A percentile compares a stretch with the other conserved stretches of the same genome.
Conservation (phyloP, 305 asterid species). For the Plantago lanceolata region DNA sequence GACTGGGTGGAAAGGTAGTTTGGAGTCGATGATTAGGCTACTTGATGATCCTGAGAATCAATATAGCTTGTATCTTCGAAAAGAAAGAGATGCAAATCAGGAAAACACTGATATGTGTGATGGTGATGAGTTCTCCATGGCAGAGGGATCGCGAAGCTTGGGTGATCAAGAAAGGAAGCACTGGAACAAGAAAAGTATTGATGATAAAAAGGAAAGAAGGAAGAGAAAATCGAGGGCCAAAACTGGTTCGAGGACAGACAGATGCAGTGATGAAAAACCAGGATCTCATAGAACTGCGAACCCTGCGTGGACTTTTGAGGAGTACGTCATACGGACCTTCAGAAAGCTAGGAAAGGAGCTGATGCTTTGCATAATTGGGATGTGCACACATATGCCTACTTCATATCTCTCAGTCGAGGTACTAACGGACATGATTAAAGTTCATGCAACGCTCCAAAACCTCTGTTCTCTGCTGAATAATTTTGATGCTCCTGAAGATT, state of each 20-base stretch:
- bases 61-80: slow-evolving; percentile 28
- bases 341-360: background rate
- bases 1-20: slow-evolving; percentile 11
- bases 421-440: slow-evolving; percentile 27
- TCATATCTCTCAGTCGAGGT: slow-evolving; percentile 23
- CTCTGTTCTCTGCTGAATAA: background rate
- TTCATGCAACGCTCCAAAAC: slow-evolving; percentile 24
- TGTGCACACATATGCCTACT: background rate
- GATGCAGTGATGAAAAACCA: slow-evolving; percentile 3
- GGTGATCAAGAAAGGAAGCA: background rate
- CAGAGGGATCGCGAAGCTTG: background rate
- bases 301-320: slow-evolving; percentile 30
- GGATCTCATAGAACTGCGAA: background rate
- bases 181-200: background rate
- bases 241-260: slow-evolving; percentile 7
- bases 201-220: slow-evolving; percentile 27
- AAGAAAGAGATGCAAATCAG: slow-evolving; percentile 1
- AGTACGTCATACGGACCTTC: slow-evolving; percentile 35
- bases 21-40: slow-evolving; percentile 32
- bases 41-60: slow-evolving; percentile 40
- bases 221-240: slow-evolving; percentile 19
- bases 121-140: background rate
- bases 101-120: slow-evolving; percentile 10
- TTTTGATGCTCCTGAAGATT: background rate
- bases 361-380: background rate